phyloP scores from a whole-genome alignment of 108 stramenopile genomes.

The Aureococcus anophagefferens region DNA sequence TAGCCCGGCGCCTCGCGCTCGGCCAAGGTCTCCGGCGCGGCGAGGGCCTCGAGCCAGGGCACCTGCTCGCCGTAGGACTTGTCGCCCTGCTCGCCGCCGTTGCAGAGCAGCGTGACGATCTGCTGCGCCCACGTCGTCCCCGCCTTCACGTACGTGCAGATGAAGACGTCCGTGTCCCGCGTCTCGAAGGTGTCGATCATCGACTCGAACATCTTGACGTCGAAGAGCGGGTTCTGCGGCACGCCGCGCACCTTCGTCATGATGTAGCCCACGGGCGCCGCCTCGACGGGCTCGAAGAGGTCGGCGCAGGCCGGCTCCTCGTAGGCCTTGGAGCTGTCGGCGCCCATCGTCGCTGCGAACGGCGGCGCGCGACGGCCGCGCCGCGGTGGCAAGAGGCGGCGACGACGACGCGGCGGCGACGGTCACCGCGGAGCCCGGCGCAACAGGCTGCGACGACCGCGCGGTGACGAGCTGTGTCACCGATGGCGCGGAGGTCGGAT shows the following conservation, averaged over 20 bases:
- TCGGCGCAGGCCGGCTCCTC: not conserved
- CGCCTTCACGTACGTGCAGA: slow-evolving; percentile 37
- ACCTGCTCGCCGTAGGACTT: slow-evolving; percentile 24
- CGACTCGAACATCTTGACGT: not conserved
- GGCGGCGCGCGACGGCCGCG: too few species aligned
- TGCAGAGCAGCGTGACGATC: slow-evolving; percentile 22
- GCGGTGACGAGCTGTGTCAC: too few species aligned
- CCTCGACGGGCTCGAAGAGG: not conserved
- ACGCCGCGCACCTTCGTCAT: slow-evolving; percentile 12
- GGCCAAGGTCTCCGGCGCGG: slow-evolving; percentile 4
- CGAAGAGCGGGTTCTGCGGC: slow-evolving; percentile 21
- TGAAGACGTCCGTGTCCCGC: slow-evolving; percentile 30
- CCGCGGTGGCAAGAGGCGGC: too few species aligned
- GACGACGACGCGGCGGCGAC: too few species aligned
- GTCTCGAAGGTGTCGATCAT: slow-evolving; percentile 31
- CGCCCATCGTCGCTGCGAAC: too few species aligned
- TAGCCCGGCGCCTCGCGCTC: slow-evolving; percentile 20
- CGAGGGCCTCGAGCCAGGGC: slow-evolving; percentile 31
- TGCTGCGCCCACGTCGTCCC: slow-evolving; percentile 39
- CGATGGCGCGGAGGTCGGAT: too few species aligned
- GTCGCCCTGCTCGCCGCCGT: slow-evolving; percentile 21
- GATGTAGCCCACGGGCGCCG: slow-evolving; percentile 12
- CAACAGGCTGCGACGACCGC: too few species aligned
- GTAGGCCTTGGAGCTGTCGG: not conserved
- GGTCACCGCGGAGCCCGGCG: too few species aligned